phyloP scores from a whole-genome alignment of 805 yeast genomes.

The Yarrowia keelungensis region DNA sequence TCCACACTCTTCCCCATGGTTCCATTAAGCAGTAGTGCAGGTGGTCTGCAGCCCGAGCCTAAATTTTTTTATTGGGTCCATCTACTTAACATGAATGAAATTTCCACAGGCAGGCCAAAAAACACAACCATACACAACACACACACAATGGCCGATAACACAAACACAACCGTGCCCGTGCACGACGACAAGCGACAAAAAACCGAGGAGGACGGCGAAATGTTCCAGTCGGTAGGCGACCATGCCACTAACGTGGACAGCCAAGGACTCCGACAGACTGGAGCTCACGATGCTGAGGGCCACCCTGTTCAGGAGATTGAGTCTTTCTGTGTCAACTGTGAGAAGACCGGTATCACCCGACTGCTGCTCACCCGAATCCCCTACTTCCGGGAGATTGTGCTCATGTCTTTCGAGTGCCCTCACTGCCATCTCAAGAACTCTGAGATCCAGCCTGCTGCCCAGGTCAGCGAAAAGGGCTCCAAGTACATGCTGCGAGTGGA shows the following conservation, averaged over 20 bases:
- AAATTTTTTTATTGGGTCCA: slow-evolving; percentile 20
- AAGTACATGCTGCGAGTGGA: slow-evolving; percentile 75
- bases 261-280: slow-evolving; percentile 61
- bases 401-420: slow-evolving; percentile 95
- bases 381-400: slow-evolving; percentile 83
- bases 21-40: slow-evolving; percentile 2
- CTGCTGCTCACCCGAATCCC: slow-evolving; percentile 89
- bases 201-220: slow-evolving; percentile 14
- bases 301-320: slow-evolving; percentile 96
- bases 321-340: slow-evolving; percentile 96
- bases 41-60: background rate
- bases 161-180: background rate
- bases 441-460: slow-evolving; percentile 95
- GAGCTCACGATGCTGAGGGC: slow-evolving; percentile 83
- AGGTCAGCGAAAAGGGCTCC: slow-evolving; percentile 87
- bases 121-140: background rate
- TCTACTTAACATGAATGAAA: background rate
- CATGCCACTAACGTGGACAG: slow-evolving; percentile 13
- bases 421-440: slow-evolving; percentile 91
- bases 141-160: slow-evolving; percentile 15
- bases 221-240: slow-evolving; percentile 29
- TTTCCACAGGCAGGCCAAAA: background rate
- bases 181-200: slow-evolving; percentile 39
- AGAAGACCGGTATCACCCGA: slow-evolving; percentile 81
- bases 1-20: slow-evolving; percentile 29